Evolutionary conservation across 805 yeast species (phyloP), one percentile per base, ranked within the genome.

Genomic region (Schizosaccharomyces japonicus): DNA sequence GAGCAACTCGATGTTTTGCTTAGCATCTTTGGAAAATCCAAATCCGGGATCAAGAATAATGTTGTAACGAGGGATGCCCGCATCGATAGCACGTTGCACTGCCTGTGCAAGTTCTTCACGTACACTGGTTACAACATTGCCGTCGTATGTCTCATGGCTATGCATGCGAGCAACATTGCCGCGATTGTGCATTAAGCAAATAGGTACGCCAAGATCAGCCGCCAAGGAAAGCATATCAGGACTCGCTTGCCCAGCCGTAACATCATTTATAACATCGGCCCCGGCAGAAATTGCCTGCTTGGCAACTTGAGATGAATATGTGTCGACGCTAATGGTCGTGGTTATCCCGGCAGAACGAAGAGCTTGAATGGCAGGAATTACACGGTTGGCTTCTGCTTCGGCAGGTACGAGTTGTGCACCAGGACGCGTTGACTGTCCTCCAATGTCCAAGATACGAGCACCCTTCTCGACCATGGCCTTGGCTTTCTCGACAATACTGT

Each of bases 381-480:
- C 78, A 39, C 96, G 63, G 2, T 55, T 55, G 44, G 80, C 54
- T 58, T 90, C 98, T 49, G 73, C 85, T n/a, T 69, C 70, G 19
- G 60, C 69, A 2, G 70, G 56, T 0, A 79, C 76, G 48, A 73
- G 81, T 0, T 53, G 56, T 1, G 92, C 73, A 1, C 83, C 82
- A 0, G 98, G 98, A 47, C 92, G 70, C 0, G 98, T 90, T 1
- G 95, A 82, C 49, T 83, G 81, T 1, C 98, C 98, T 6, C 98
- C 98, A 48, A 90, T 70, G 59, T 90, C 98, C 33, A 90, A 67
- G 28, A 90, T 80, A 26, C 67, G 66, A n/a, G 84, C 81, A 1
- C 82, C 84, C 21, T 69, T 63, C 0, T 59, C 55, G 4, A 73
- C 68, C 68, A 80, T 68, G 33, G 60, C 52, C 36, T 61, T 58